Percentiles rank a stretch among this genome's conserved stretches.
Conservation (phyloP, 352 stramenopile species). For the Phytophthora pseudosyringae region DNA sequence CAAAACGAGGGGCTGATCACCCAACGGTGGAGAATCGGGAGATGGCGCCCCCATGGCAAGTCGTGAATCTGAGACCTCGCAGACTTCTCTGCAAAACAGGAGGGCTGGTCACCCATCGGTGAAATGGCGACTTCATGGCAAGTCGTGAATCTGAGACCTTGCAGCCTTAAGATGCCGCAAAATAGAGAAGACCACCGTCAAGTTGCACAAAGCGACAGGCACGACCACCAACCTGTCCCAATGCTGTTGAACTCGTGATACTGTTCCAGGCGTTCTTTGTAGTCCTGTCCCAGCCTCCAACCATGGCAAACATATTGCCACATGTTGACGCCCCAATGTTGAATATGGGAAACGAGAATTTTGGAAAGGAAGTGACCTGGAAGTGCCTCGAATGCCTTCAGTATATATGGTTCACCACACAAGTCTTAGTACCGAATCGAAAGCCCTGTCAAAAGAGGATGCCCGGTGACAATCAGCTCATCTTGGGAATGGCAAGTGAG, state of each 20-base stretch:
- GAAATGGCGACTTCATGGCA: conserved; percentile 12
- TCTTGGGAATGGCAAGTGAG: conserved; percentile 72
- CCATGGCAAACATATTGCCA: conserved; percentile 11
- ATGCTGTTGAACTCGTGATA: conserved; percentile 6
- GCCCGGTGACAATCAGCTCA: conserved; percentile 65
- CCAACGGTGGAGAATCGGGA: conserved; percentile 4
- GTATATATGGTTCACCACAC: not conserved
- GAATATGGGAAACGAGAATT: not conserved
- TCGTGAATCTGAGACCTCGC: conserved; percentile 35
- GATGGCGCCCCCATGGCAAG: conserved; percentile 15
- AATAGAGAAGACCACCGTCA: conserved; percentile 14
- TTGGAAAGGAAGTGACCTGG: conserved; percentile 3
- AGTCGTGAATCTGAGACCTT: conserved; percentile 33
- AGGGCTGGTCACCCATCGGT: not conserved
- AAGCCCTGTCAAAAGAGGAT: conserved; percentile 76
- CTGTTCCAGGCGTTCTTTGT: conserved; percentile 19
- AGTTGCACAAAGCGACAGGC: not conserved
- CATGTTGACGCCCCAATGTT: not conserved
- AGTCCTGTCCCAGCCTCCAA: conserved; percentile 1
- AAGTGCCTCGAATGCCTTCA: not conserved
- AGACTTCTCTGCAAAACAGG: not conserved
- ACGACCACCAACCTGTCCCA: conserved; percentile 2
- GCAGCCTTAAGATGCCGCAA: conserved; percentile 24
- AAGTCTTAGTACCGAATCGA: conserved; percentile 65
- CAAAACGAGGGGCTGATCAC: not conserved